These are phyloP conservation scores for Penicillium glabrum DNA, from an alignment of 2,329 filamentous ascomycete species.

Conservation along the genomic window DNA sequence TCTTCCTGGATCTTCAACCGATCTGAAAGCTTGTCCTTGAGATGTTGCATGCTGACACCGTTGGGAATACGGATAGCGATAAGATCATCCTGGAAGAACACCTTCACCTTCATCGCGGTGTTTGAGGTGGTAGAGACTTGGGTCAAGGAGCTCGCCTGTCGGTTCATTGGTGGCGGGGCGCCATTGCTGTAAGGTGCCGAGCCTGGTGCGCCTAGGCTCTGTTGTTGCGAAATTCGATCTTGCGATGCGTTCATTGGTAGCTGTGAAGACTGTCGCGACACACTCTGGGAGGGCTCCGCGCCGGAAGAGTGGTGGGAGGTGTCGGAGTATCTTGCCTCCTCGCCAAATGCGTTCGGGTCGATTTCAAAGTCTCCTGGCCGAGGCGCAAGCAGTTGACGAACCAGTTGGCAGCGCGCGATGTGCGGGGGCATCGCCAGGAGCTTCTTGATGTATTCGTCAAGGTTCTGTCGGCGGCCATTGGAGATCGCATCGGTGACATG, in stretches of 20 bases:
- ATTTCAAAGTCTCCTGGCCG: conserved; percentile 92
- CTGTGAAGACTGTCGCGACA: conserved; percentile 65
- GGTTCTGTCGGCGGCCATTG: conserved; percentile 84
- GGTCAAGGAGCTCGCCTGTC: conserved; percentile 55
- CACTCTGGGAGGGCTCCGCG: conserved; percentile 60
- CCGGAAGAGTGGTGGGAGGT: conserved; percentile 68
- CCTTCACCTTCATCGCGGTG: conserved; percentile 83
- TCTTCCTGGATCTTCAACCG: conserved; percentile 77
- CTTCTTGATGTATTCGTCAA: conserved; percentile 95
- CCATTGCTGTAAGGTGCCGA: conserved; percentile 33
- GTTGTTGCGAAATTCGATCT: conserved; percentile 42
- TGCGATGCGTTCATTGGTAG: conserved; percentile 59
- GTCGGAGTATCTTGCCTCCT: conserved; percentile 74
- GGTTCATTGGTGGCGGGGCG: conserved; percentile 45
- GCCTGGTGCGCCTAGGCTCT: conserved; percentile 27
- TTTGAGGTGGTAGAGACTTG: conserved; percentile 41
- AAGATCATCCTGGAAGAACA: conserved; percentile 88
- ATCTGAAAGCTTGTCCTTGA: conserved; percentile 82
- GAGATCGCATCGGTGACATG: conserved; percentile 98
- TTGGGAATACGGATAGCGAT: conserved; percentile 86
- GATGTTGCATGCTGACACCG: conserved; percentile 73
- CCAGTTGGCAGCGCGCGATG: conserved; percentile 79
- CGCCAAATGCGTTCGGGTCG: conserved; percentile 63
- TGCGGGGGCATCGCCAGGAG: conserved; percentile 78
- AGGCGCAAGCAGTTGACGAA: conserved; percentile 87